Conservation (phyloP, 2,329 filamentous ascomycete genomes). For the Xylaria sp. region DNA sequence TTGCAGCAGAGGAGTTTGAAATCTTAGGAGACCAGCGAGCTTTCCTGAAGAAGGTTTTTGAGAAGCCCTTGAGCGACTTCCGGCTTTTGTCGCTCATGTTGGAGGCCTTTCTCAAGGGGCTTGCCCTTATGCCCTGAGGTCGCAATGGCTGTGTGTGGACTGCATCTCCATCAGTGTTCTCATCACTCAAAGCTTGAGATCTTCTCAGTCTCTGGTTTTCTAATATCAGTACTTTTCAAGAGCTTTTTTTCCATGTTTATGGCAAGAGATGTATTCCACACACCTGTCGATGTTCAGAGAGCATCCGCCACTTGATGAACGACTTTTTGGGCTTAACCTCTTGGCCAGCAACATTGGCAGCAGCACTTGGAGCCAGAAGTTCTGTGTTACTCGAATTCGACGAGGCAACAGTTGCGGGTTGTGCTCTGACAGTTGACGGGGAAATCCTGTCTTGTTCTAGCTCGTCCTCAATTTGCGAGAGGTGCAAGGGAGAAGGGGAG, state of each 20-base stretch:
- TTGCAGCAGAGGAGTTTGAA: slow-evolving; percentile 54
- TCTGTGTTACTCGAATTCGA: not conserved
- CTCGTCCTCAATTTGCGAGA: slow-evolving; percentile 23
- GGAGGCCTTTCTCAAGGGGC: slow-evolving; percentile 26
- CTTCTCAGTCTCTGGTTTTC: slow-evolving; percentile 21
- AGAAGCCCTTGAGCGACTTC: slow-evolving; percentile 43
- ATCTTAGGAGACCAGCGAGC: slow-evolving; percentile 56
- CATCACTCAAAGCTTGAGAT: slow-evolving; percentile 4
- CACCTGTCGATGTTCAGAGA: slow-evolving; percentile 29
- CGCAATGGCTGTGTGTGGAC: not conserved
- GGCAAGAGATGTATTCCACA: not conserved
- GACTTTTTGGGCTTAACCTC: slow-evolving; percentile 21
- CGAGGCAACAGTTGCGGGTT: not conserved
- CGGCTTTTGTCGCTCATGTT: slow-evolving; percentile 51
- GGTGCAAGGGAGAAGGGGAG: slow-evolving; percentile 29
- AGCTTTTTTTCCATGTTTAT: not conserved
- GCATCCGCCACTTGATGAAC: slow-evolving; percentile 33
- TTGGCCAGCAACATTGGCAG: not conserved
- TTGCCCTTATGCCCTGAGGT: not conserved
- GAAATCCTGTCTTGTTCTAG: not conserved
- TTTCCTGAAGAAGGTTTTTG: slow-evolving; percentile 55
- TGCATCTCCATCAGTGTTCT: not conserved
- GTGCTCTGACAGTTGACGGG: not conserved
- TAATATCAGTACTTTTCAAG: slow-evolving; percentile 3
- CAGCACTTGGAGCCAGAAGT: not conserved